Conservation (phyloP, 192 early-diverging fungal genomes). For the Dimargaris xerosporica region DNA sequence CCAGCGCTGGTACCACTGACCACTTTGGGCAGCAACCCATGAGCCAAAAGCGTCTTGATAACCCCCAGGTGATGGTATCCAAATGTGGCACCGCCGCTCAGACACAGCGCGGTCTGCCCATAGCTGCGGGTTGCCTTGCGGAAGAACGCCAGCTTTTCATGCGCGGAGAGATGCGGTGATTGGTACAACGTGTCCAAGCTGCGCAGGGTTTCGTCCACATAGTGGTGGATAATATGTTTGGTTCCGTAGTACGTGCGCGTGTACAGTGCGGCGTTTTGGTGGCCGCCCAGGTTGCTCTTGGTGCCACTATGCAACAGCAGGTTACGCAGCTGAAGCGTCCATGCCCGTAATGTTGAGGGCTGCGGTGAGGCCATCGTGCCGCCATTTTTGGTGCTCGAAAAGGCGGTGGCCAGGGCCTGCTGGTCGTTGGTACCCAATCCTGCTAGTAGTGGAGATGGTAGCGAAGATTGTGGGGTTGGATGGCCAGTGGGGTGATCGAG, state of each 20-base stretch:
- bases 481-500: too few relatives aligned
- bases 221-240: slow-evolving; percentile 50
- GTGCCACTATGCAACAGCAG: slow-evolving; percentile 39
- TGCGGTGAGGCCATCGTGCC: too few relatives aligned
- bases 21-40: slow-evolving; percentile 48
- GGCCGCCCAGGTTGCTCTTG: slow-evolving; percentile 60
- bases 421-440: too few relatives aligned
- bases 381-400: too few relatives aligned
- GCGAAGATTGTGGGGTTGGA: too few relatives aligned
- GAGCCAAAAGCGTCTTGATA: slow-evolving; percentile 50
- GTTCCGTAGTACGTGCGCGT: slow-evolving; percentile 58
- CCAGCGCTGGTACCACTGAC: slow-evolving; percentile 66
- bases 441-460: too few relatives aligned
- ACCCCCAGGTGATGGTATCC: slow-evolving; percentile 61
- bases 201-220: slow-evolving; percentile 39
- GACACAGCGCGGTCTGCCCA: slow-evolving; percentile 59
- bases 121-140: slow-evolving; percentile 44
- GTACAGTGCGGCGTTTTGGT: slow-evolving; percentile 61
- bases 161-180: slow-evolving; percentile 20
- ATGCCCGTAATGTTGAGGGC: not conserved
- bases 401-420: too few relatives aligned
- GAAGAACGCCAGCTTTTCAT: slow-evolving; percentile 50
- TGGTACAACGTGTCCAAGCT: slow-evolving; percentile 14
- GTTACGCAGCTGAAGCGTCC: slow-evolving; percentile 27
- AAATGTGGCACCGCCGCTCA: slow-evolving; percentile 61